Percentiles rank a stretch among this genome's conserved stretches.
Conservation (phyloP, 2,329 filamentous ascomycete species). For the Macrophomina phaseolina region DNA sequence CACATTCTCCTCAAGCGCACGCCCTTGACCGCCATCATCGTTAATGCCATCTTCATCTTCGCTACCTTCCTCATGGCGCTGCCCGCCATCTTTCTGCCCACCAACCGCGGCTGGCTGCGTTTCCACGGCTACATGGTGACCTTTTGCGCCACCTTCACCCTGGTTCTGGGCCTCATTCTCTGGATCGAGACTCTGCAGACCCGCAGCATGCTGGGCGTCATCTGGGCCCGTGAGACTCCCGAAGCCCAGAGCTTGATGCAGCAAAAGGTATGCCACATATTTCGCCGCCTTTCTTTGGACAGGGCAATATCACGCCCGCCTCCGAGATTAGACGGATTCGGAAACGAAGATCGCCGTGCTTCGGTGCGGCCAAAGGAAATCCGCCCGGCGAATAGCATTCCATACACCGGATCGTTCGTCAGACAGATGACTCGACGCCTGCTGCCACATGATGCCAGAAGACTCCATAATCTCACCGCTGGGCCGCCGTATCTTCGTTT, state of each 20-base stretch:
- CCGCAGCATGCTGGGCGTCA: slow-evolving; percentile 63
- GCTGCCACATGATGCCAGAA: slow-evolving; percentile 8
- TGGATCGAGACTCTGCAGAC: slow-evolving; percentile 74
- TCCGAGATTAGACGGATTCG: slow-evolving; percentile 14
- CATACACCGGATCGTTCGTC: background rate
- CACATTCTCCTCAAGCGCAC: slow-evolving; percentile 59
- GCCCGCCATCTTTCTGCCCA: slow-evolving; percentile 72
- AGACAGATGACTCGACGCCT: slow-evolving; percentile 17
- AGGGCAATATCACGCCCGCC: background rate
- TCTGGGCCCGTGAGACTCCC: slow-evolving; percentile 66
- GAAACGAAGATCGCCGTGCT: background rate
- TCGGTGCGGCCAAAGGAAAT: background rate
- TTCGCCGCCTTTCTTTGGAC: background rate
- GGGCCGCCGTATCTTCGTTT: background rate
- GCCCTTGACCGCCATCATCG: slow-evolving; percentile 68
- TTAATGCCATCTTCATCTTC: slow-evolving; percentile 75
- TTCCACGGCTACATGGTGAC: slow-evolving; percentile 69
- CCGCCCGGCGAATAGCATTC: background rate
- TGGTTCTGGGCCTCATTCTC: slow-evolving; percentile 67
- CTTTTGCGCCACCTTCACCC: slow-evolving; percentile 68
- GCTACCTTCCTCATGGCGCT: slow-evolving; percentile 69
- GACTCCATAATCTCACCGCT: slow-evolving; percentile 16
- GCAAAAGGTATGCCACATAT: slow-evolving; percentile 60
- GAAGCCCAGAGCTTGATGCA: slow-evolving; percentile 72
- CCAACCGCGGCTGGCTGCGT: slow-evolving; percentile 72